Base-by-base conservation (phyloP, 148 eudicot species). In the Tetragonia tetragonoides region DNA sequence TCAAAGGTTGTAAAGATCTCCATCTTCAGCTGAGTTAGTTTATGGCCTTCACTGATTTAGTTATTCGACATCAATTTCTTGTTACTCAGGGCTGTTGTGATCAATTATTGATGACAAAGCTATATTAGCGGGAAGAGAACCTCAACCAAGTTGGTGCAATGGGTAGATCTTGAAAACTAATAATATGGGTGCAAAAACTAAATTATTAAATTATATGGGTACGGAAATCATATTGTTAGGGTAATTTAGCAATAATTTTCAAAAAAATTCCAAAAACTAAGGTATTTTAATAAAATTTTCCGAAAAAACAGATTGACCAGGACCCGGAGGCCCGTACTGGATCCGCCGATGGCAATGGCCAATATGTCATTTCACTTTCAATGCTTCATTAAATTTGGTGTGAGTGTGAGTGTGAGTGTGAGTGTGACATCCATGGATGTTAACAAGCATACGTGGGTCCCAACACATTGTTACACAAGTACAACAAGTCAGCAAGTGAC, bases 401-500 rank as follows among this genome's bases (percentile, higher is more conserved):
- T n/a, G n/a, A n/a, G n/a, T 18, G 60, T 39, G 42, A 39, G 65
- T 73, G 65, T 4, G n/a, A 60, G 60, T 37, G 72, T 46, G 49
- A 7, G 60, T 23, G 3, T 23, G 17, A 66, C 73, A 76, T 77
- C 67, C 44, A 9, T 21, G 75, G 68, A 70, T 49, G 28, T 61
- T 61, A 78, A 38, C 15, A 21, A n/a, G 53, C 4, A 4, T 44
- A 44, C 47, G 4, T 53, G 40, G 79, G 74, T 20, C 61, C 66
- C 28, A 68, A 18, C 53, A 75, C 16, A 24, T 77, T 70, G 23
- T 20, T 23, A 8, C n/a, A n/a, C n/a, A n/a, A n/a, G n/a, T n/a
- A 78, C 81, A 78, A 70, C 8, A 46, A 78, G 81, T 78, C 75
- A 78, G 70, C 61, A 78, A 78, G 70, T 61, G 81, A 78, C 75